Evolutionary conservation across 2,329 filamentous ascomycete genomes (phyloP).

Genomic region (Calonectria naviculata): DNA sequence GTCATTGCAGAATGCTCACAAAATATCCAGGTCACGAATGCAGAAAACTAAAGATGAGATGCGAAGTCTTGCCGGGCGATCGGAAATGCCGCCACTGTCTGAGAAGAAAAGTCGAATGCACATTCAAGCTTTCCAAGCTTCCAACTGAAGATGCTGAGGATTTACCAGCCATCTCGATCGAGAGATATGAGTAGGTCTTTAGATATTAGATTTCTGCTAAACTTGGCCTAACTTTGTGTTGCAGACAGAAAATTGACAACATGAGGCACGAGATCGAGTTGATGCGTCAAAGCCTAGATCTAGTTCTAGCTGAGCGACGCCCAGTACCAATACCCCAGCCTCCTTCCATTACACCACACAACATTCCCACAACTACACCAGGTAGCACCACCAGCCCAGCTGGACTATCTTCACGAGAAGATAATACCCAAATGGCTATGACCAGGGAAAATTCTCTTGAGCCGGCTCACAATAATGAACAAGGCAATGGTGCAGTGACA

Average conservation of each 20-base stretch:
- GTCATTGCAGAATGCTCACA: not conserved
- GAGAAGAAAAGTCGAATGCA: slow-evolving; percentile 26
- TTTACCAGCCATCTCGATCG: not conserved
- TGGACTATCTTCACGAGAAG: slow-evolving; percentile 24
- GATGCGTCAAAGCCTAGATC: slow-evolving; percentile 37
- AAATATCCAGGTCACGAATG: slow-evolving; percentile 19
- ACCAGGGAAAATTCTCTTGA: slow-evolving; percentile 29
- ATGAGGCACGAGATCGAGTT: slow-evolving; percentile 37
- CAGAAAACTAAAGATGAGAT: slow-evolving; percentile 29
- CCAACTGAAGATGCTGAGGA: not conserved
- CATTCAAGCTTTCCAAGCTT: slow-evolving; percentile 16
- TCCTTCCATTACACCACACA: not conserved
- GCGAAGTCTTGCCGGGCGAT: slow-evolving; percentile 26
- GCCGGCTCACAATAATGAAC: slow-evolving; percentile 5
- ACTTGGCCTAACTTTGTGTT: not conserved
- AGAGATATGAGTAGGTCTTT: slow-evolving; percentile 20
- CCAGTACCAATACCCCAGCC: not conserved
- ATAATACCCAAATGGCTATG: slow-evolving; percentile 32
- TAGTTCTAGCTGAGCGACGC: slow-evolving; percentile 23
- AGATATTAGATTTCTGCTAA: no score
- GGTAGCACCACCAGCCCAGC: slow-evolving; percentile 38
- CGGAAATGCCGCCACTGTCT: slow-evolving; percentile 27
- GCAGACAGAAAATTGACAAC: slow-evolving; percentile 41
- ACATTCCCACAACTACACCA: slow-evolving; percentile 39
- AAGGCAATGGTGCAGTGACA: slow-evolving; percentile 22